These are phyloP conservation scores for Aplosporella prunicola DNA, from an alignment of 2,329 filamentous ascomycete species.

Conservation along the genomic window DNA sequence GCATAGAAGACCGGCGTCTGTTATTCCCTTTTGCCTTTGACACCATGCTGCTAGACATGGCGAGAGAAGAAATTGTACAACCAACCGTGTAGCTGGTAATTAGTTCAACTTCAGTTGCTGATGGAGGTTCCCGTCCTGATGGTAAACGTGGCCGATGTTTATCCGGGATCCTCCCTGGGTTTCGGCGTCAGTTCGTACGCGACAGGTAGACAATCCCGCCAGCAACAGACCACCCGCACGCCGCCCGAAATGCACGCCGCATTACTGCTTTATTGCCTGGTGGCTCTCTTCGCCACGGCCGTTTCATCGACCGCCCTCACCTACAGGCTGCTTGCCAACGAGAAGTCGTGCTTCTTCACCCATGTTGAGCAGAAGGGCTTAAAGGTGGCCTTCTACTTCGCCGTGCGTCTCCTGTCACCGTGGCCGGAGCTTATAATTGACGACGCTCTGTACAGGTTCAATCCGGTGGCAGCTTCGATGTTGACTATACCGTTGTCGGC, in stretches of 20 bases:
- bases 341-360: slow-evolving; percentile 93
- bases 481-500: slow-evolving; percentile 82
- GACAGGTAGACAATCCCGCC: too few relatives aligned
- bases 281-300: slow-evolving; percentile 61
- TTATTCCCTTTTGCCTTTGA: too few relatives aligned
- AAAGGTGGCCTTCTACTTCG: slow-evolving; percentile 98
- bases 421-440: not conserved
- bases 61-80: too few relatives aligned
- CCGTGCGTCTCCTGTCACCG: slow-evolving; percentile 49
- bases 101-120: too few relatives aligned
- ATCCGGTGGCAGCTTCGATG: slow-evolving; percentile 95
- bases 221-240: not conserved
- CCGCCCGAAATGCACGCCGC: slow-evolving; percentile 25
- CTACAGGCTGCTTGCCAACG: slow-evolving; percentile 81
- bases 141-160: too few relatives aligned
- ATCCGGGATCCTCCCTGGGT: too few relatives aligned
- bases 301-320: slow-evolving; percentile 85
- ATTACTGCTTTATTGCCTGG: slow-evolving; percentile 37
- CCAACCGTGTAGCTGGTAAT: too few relatives aligned
- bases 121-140: too few relatives aligned
- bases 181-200: too few relatives aligned
- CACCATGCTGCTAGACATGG: too few relatives aligned
- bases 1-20: too few relatives aligned
- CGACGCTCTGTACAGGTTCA: slow-evolving; percentile 58
- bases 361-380: slow-evolving; percentile 65